Conservation (phyloP, 768 basidiomycete species). For the Piloderma croceum region DNA sequence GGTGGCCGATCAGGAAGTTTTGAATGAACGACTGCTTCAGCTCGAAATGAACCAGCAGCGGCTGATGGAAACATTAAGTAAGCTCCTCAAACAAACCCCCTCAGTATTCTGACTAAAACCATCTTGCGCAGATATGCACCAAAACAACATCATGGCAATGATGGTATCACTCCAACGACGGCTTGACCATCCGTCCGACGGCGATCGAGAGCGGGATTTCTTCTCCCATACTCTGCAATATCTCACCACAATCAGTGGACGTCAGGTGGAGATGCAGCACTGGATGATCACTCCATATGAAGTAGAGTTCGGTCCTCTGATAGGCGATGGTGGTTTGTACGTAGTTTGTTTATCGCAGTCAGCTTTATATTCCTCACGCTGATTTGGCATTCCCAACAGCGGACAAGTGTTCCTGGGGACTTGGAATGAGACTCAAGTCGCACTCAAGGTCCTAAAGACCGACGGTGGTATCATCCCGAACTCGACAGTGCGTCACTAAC, state of each 20-base stretch:
- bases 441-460: slow-evolving; percentile 17
- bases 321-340: slow-evolving; percentile 14
- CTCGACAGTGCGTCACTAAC: slow-evolving; percentile 7
- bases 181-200: slow-evolving; percentile 1
- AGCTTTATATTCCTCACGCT: neutral
- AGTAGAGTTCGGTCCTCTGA: slow-evolving; percentile 9
- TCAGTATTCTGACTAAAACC: too few relatives aligned
- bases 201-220: slow-evolving; percentile 9
- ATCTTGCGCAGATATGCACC: slow-evolving; percentile 7
- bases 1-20: slow-evolving; percentile 4
- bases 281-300: slow-evolving; percentile 17
- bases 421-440: slow-evolving; percentile 16
- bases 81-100: too few relatives aligned
- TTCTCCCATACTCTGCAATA: too few relatives aligned
- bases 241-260: slow-evolving; percentile 8
- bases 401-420: slow-evolving; percentile 13
- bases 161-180: slow-evolving; percentile 13
- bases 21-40: slow-evolving; percentile 8
- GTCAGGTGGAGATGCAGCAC: slow-evolving; percentile 5
- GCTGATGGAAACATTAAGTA: slow-evolving; percentile 2
- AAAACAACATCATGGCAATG: slow-evolving; percentile 12
- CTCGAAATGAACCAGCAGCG: slow-evolving; percentile 1
- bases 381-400: neutral
- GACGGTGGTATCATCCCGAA: slow-evolving; percentile 11
- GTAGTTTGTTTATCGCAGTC: slow-evolving; percentile 19